Percentiles rank a stretch among this genome's conserved stretches.
phyloP scores from a whole-genome alignment of 129 eudicot species.

The carrot (Daucus carota) region DNA sequence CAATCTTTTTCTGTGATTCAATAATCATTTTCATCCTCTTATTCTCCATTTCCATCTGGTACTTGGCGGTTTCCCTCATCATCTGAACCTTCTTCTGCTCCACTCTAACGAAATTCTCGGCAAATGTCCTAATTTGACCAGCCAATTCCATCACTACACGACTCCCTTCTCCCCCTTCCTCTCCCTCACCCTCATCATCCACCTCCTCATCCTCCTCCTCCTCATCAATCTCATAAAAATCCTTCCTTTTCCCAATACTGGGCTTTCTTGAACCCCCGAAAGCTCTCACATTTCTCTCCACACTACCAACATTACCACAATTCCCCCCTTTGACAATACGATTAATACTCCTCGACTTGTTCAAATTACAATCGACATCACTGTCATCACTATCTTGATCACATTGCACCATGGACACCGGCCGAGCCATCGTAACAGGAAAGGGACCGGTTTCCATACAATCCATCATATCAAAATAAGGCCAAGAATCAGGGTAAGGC shows the following conservation, averaged over 20 bases:
- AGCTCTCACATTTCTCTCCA: constrained; percentile 11
- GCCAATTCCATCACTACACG: constrained; percentile 49
- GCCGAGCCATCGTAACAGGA: constrained; percentile 45
- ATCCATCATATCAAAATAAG: constrained; percentile 63
- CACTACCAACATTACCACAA: constrained; percentile 7
- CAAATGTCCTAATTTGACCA: constrained; percentile 62
- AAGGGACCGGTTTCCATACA: constrained; percentile 67
- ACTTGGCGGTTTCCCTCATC: constrained; percentile 65
- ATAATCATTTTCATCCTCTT: constrained; percentile 80
- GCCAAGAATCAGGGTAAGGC: constrained; percentile 58
- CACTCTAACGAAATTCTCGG: constrained; percentile 64
- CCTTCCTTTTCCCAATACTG: constrained; percentile 26
- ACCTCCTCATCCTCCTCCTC: constrained; percentile 18
- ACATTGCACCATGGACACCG: constrained; percentile 25
- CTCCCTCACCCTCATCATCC: constrained; percentile 22
- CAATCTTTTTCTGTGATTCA: constrained; percentile 62
- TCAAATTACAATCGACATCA: constrained; percentile 16
- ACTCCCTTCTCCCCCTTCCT: constrained; percentile 14
- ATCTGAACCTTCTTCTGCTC: constrained; percentile 87
- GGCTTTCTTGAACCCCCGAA: constrained; percentile 31
- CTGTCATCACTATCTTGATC: constrained; percentile 20
- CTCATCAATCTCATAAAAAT: constrained; percentile 18
- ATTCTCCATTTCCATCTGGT: constrained; percentile 80
- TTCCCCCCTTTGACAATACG: constrained; percentile 21
- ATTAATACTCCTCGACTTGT: constrained; percentile 42